Evolutionary conservation across 371 early-diverging fungal species (phyloP).

Genomic region (Mortierella sp.): DNA sequence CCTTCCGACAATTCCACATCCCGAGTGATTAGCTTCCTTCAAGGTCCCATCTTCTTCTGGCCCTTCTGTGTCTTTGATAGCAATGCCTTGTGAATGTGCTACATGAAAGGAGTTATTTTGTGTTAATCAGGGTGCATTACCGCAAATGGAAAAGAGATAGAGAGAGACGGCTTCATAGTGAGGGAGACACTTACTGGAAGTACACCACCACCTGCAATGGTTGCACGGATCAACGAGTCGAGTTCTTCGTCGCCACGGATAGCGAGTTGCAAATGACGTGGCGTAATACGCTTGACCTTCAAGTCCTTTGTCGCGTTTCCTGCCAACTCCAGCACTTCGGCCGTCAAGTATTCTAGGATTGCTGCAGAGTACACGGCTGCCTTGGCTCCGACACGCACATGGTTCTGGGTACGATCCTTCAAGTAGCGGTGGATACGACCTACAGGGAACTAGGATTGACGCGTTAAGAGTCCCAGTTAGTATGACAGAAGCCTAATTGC

Average conservation of each 20-base stretch:
- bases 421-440: slow-evolving; percentile 93
- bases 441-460: slow-evolving; percentile 78
- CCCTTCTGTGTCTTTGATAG: slow-evolving; percentile 69
- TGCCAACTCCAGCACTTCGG: slow-evolving; percentile 92
- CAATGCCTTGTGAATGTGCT: slow-evolving; percentile 80
- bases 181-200: slow-evolving; percentile 59
- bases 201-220: slow-evolving; percentile 93
- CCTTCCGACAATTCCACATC: no score
- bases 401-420: slow-evolving; percentile 79
- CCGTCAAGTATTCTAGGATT: slow-evolving; percentile 90
- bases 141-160: neutral
- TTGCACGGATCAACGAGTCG: slow-evolving; percentile 87
- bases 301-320: slow-evolving; percentile 93
- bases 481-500: no score
- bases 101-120: slow-evolving; percentile 3
- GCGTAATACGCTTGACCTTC: slow-evolving; percentile 91
- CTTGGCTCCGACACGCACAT: slow-evolving; percentile 89
- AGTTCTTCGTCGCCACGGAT: slow-evolving; percentile 94
- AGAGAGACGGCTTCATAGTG: slow-evolving; percentile 5
- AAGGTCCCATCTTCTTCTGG: slow-evolving; percentile 58
- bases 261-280: slow-evolving; percentile 90
- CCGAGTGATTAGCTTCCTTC: neutral
- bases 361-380: slow-evolving; percentile 94
- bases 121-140: no score
- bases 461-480: no score